phyloP scores from a whole-genome alignment of 495 filamentous ascomycete genomes.

The Penicillium coprophilum region DNA sequence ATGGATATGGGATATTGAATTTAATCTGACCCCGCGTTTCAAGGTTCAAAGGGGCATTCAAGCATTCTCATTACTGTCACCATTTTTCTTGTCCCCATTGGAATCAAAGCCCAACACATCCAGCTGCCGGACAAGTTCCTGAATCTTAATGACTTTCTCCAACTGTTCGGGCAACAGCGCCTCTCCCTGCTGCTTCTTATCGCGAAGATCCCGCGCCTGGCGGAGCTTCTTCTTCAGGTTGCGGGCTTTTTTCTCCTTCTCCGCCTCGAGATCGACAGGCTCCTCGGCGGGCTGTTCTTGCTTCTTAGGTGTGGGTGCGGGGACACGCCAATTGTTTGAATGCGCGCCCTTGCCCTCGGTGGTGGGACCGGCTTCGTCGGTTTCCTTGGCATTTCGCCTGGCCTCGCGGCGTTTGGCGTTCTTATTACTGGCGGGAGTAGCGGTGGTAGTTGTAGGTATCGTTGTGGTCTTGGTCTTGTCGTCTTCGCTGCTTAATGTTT shows the following conservation, averaged over 20 bases:
- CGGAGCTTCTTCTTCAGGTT: slow-evolving; percentile 95
- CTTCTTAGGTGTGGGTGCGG: slow-evolving; percentile 22
- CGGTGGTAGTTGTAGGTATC: not conserved
- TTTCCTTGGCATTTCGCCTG: slow-evolving; percentile 78
- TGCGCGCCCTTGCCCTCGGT: slow-evolving; percentile 41
- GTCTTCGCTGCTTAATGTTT: slow-evolving; percentile 54
- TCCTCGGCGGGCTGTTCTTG: slow-evolving; percentile 35
- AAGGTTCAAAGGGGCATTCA: slow-evolving; percentile 10
- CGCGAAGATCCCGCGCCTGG: slow-evolving; percentile 85
- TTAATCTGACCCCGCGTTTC: not conserved
- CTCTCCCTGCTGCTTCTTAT: slow-evolving; percentile 86
- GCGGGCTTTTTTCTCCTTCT: slow-evolving; percentile 88
- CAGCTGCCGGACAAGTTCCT: slow-evolving; percentile 86
- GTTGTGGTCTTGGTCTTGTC: slow-evolving; percentile 39
- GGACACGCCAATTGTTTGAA: slow-evolving; percentile 32
- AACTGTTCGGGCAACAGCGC: slow-evolving; percentile 88
- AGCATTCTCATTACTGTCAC: slow-evolving; percentile 12
- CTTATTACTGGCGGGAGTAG: slow-evolving; percentile 65
- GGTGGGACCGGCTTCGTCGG: slow-evolving; percentile 36
- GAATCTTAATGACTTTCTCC: slow-evolving; percentile 95
- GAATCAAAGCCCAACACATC: slow-evolving; percentile 81
- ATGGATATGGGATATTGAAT: slow-evolving; percentile 1
- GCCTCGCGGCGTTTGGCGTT: slow-evolving; percentile 93
- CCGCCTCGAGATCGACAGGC: slow-evolving; percentile 63
- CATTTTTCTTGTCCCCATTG: slow-evolving; percentile 54